phyloP scores from a whole-genome alignment of 805 yeast species.

The Clavispora fructus region DNA sequence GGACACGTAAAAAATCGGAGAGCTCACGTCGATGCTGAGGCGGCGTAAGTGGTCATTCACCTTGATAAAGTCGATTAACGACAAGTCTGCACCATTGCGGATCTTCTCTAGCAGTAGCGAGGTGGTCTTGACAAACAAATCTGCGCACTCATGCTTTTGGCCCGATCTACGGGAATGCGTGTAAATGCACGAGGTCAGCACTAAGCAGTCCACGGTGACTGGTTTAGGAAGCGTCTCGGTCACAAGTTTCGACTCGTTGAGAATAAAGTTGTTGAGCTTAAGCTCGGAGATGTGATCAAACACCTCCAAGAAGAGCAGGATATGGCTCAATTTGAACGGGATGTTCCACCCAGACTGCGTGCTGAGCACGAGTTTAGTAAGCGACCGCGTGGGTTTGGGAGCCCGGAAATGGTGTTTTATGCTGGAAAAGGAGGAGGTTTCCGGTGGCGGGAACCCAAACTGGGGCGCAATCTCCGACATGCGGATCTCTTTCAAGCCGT shows the following conservation, averaged over 20 bases:
- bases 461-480: slow-evolving; percentile 47
- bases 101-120: slow-evolving; percentile 34
- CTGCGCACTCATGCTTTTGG: slow-evolving; percentile 14
- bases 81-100: slow-evolving; percentile 41
- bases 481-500: slow-evolving; percentile 37
- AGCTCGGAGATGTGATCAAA: slow-evolving; percentile 36
- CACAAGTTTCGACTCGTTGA: slow-evolving; percentile 35
- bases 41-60: slow-evolving; percentile 29
- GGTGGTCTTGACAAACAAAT: slow-evolving; percentile 38
- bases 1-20: slow-evolving; percentile 36
- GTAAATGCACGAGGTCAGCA: slow-evolving; percentile 11
- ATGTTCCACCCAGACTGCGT: slow-evolving; percentile 50
- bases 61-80: slow-evolving; percentile 44
- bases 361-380: slow-evolving; percentile 31
- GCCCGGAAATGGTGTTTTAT: slow-evolving; percentile 13
- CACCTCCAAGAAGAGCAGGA: slow-evolving; percentile 42
- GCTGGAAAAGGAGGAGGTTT: slow-evolving; percentile 2
- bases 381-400: slow-evolving; percentile 15
- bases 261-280: slow-evolving; percentile 40
- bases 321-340: slow-evolving; percentile 41
- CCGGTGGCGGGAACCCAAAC: slow-evolving; percentile 32
- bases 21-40: slow-evolving; percentile 44
- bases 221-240: slow-evolving; percentile 1
- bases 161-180: slow-evolving; percentile 10
- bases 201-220: slow-evolving; percentile 7